Conservation (phyloP, 345 rosid genomes). For the Theobroma cacao region DNA sequence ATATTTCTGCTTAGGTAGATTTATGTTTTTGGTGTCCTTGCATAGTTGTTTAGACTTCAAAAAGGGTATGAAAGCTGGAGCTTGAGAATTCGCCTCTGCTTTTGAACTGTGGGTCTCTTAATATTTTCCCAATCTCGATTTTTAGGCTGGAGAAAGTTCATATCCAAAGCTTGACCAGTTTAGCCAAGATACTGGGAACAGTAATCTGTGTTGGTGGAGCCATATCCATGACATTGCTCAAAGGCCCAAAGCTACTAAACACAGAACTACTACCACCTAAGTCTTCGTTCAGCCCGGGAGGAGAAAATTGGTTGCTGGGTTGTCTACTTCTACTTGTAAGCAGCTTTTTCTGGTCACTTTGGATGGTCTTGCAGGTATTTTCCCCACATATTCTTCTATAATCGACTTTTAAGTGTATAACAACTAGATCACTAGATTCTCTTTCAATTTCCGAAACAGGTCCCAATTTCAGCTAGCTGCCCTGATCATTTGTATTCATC, state of each 20-base stretch:
- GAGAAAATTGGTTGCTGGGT: slow-evolving; percentile 49
- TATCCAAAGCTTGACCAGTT: slow-evolving; percentile 20
- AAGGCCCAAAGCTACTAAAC: slow-evolving; percentile 50
- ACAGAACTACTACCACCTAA: slow-evolving; percentile 13
- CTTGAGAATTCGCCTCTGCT: background rate
- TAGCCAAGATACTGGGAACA: slow-evolving; percentile 40
- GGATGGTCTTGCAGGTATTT: slow-evolving; percentile 56
- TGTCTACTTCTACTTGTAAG: slow-evolving; percentile 44
- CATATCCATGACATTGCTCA: slow-evolving; percentile 54
- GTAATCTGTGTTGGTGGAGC: slow-evolving; percentile 52
- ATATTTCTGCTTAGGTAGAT: too few species aligned
- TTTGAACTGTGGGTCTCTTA: background rate
- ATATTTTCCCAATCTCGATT: background rate
- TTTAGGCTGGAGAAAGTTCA: slow-evolving; percentile 39
- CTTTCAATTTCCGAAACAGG: slow-evolving; percentile 21
- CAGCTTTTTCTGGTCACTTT: slow-evolving; percentile 52
- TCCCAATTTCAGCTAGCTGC: slow-evolving; percentile 42
- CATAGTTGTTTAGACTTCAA: too few species aligned
- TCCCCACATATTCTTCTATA: background rate
- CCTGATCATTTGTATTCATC: slow-evolving; percentile 53
- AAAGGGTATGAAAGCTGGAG: too few species aligned
- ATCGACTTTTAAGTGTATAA: background rate
- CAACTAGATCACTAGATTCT: background rate
- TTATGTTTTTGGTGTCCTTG: too few species aligned
- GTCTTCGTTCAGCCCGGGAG: slow-evolving; percentile 19